Evolutionary conservation across 164 flowering plant genomes (phyloP).

Genomic region (Kingdonia uniflora): DNA sequence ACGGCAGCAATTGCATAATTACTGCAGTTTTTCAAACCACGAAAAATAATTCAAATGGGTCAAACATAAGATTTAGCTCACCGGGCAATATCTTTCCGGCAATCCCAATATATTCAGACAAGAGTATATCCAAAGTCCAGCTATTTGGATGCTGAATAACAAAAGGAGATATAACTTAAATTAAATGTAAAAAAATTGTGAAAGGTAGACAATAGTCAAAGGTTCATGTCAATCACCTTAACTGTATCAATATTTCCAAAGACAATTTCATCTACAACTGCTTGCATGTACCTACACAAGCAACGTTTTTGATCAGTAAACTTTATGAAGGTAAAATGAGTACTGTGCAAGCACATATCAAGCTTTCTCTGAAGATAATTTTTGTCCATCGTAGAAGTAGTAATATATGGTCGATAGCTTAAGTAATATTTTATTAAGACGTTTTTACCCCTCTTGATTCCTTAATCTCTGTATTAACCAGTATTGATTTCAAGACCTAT

Average conservation of each 20-base stretch:
- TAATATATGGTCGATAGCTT: too few relatives aligned
- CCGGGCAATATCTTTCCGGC: slow-evolving; percentile 50
- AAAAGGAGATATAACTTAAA: slow-evolving; percentile 3
- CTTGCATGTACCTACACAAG: slow-evolving; percentile 83
- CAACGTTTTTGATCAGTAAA: slow-evolving; percentile 5
- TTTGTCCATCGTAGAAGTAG: too few relatives aligned
- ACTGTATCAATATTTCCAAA: slow-evolving; percentile 47
- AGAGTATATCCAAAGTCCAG: slow-evolving; percentile 65
- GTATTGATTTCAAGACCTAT: too few relatives aligned
- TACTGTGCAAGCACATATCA: too few relatives aligned
- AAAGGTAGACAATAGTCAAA: slow-evolving; percentile 1
- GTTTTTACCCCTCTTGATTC: too few relatives aligned
- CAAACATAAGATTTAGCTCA: slow-evolving; percentile 18
- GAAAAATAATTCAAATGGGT: too few relatives aligned
- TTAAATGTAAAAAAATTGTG: slow-evolving; percentile 3
- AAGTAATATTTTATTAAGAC: too few relatives aligned
- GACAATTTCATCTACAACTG: slow-evolving; percentile 84
- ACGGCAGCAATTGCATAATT: too few relatives aligned
- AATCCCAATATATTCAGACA: slow-evolving; percentile 49
- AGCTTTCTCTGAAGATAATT: too few relatives aligned
- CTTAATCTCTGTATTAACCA: too few relatives aligned
- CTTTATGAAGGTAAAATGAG: not conserved
- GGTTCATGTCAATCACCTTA: slow-evolving; percentile 37
- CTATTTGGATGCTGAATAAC: slow-evolving; percentile 53
- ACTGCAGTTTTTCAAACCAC: too few relatives aligned